Evolutionary conservation across 2,329 filamentous ascomycete species (phyloP), one percentile per base, ranked within the genome.

Genomic region (Alternaria atra): DNA sequence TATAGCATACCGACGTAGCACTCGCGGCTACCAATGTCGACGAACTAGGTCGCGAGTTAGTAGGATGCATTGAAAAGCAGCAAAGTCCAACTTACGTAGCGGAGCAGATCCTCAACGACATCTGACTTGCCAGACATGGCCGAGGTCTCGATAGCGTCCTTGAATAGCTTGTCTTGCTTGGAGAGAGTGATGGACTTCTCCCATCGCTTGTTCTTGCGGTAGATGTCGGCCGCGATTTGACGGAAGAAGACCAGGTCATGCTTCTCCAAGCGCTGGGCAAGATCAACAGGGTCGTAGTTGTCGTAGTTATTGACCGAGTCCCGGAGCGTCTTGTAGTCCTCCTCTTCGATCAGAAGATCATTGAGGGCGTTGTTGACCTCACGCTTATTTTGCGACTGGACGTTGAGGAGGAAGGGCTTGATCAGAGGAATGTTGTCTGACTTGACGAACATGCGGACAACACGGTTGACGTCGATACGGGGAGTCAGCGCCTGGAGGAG

Each of bases 1-100:
- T 99, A 99, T 50, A 99, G 87, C 94, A 99, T 99, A 77, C 94
- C 96, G n/a, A 97, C 95, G 78, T 97, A 99, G 86, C 95, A 99
- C 80, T 99, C 95, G 65, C 94, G 93, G 85, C 94, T 97, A 73
- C 96, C 95, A 81, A 99, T 97, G 77, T 99, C 95, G 75, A 99
- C 95, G 73, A 99, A 99, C 94, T 98, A 77, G 2, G 57, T 12
- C 20, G 37, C 20, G 20, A 65, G 50, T 84, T 76, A 84, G 80
- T 42, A 52, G 48, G 50, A 46, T 15, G 4, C 51, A 12, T 25
- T n/a, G 30, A 44, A n/a, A 29, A 43, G 20, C n/a, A 39, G 47
- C 52, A 30, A n/a, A 54, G 27, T 25, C 7, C 55, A 63, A 93
- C 94, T 90, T 88, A 97, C 94, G 82, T 99, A 99, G 82, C 93